phyloP scores from a whole-genome alignment of 139 green algal genomes.

The Trebouxia sp. region DNA sequence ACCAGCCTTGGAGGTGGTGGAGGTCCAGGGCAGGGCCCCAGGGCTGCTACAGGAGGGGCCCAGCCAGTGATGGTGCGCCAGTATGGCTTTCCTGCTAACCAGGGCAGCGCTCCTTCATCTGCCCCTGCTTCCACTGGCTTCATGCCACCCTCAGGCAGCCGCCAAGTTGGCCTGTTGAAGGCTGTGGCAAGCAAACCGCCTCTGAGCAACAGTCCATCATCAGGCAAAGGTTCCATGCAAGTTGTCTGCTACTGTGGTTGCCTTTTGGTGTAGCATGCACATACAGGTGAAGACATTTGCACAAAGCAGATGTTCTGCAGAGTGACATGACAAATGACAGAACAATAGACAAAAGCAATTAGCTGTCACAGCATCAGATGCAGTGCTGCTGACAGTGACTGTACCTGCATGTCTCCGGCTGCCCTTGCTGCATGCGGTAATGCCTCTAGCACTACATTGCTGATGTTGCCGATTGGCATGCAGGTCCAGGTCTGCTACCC shows the following conservation, averaged over 20 bases:
- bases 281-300: no score
- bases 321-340: no score
- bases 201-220: conserved; percentile 8
- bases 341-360: no score
- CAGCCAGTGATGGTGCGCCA: conserved; percentile 27
- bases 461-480: neutral
- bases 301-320: no score
- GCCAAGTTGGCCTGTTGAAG: neutral
- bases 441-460: no score
- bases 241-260: no score
- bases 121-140: conserved; percentile 16
- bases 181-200: neutral
- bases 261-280: no score
- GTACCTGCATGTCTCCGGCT: no score
- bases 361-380: neutral
- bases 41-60: neutral
- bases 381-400: neutral
- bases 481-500: conserved; percentile 9
- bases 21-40: neutral
- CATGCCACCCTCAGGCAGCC: neutral
- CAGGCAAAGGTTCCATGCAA: neutral
- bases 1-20: neutral
- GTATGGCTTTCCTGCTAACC: conserved; percentile 18
- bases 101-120: conserved; percentile 13
- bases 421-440: no score